phyloP scores from a whole-genome alignment of 495 filamentous ascomycete genomes.

The Tuber brumale region DNA sequence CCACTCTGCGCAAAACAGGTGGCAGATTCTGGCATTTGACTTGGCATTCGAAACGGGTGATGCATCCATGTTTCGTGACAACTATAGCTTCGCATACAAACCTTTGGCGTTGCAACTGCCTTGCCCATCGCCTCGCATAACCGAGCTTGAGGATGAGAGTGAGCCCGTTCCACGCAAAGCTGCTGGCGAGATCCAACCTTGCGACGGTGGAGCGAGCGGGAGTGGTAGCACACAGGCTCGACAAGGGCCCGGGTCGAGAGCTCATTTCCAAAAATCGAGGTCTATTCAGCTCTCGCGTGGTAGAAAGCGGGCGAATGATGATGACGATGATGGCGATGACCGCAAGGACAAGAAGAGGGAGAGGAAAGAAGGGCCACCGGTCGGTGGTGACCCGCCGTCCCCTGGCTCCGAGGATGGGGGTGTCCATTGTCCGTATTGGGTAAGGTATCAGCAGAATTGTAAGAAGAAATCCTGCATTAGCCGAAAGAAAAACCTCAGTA shows the following conservation, averaged over 20 bases:
- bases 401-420: neutral
- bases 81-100: neutral
- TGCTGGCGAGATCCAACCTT: neutral
- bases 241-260: neutral
- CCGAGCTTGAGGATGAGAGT: neutral
- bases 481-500: slow-evolving; percentile 9
- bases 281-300: neutral
- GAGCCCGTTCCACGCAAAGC: neutral
- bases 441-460: rapidly evolving
- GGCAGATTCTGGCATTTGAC: slow-evolving; percentile 9
- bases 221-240: neutral
- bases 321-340: neutral
- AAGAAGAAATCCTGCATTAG: neutral
- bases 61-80: neutral
- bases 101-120: neutral
- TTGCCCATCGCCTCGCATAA: neutral
- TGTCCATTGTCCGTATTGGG: slow-evolving; percentile 7
- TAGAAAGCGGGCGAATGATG: slow-evolving; percentile 2
- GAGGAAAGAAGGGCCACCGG: slow-evolving; percentile 1
- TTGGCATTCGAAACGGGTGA: neutral
- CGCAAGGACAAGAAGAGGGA: slow-evolving; percentile 3
- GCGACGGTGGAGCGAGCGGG: neutral
- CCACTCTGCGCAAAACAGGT: neutral
- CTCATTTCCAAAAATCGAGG: neutral
- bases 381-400: neutral